These are phyloP conservation scores for Pachysandra terminalis DNA, from an alignment of 164 flowering plant species.

Conservation along the genomic window DNA sequence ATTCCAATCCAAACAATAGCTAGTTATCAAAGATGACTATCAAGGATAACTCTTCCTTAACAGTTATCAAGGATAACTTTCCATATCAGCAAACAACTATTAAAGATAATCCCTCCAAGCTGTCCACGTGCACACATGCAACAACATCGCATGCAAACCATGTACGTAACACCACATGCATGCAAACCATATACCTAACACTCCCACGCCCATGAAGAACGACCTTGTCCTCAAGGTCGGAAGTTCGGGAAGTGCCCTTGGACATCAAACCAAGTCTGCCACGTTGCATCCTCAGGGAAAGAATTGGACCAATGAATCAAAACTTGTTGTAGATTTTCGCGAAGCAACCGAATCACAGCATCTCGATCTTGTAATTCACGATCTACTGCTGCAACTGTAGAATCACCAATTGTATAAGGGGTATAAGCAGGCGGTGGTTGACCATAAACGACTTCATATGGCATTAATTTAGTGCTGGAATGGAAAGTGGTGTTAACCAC, in stretches of 20 bases:
- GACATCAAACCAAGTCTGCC: neutral
- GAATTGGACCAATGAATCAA: neutral
- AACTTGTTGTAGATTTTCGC: neutral
- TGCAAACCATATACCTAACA: neutral
- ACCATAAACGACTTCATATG: conserved; percentile 1
- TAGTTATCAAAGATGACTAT: too few species aligned
- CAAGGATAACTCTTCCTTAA: too few species aligned
- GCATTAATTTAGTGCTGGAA: neutral
- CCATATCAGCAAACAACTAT: too few species aligned
- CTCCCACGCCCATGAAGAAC: neutral
- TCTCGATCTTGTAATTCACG: neutral
- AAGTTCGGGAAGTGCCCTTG: neutral
- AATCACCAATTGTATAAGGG: neutral
- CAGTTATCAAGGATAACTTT: too few species aligned
- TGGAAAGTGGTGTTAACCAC: conserved; percentile 19
- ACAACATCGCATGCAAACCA: too few species aligned
- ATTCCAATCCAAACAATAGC: too few species aligned
- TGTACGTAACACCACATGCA: too few species aligned
- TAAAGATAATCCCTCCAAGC: too few species aligned
- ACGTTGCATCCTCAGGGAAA: neutral
- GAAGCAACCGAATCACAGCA: neutral
- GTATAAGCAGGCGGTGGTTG: neutral
- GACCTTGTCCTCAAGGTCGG: neutral
- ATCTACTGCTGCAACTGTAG: neutral
- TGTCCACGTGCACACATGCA: too few species aligned